phyloP scores from a whole-genome alignment of 2,329 filamentous ascomycete species.

The Alternaria incomplexa region DNA sequence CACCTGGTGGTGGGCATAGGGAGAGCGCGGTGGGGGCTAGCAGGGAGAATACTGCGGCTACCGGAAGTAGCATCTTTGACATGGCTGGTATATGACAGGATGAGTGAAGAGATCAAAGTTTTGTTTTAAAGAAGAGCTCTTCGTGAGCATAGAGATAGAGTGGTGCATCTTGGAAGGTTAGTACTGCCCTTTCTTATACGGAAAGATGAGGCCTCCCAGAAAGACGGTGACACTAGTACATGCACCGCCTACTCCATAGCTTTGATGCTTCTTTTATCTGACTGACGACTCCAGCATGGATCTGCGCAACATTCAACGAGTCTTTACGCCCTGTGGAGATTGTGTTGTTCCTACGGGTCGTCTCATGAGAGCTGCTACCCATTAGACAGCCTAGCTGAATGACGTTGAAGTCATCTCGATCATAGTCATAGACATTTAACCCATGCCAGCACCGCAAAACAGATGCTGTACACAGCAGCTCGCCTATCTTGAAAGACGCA shows the following conservation, averaged over 20 bases:
- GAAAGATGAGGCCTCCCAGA: background rate
- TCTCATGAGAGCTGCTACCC: background rate
- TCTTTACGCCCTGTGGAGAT: background rate
- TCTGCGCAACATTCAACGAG: background rate
- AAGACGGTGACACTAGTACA: background rate
- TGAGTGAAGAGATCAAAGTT: background rate
- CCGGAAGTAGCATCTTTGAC: background rate
- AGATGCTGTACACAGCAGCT: background rate
- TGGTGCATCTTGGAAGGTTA: background rate
- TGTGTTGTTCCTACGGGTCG: background rate
- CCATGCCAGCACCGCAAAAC: background rate
- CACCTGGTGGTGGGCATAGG: constrained; percentile 32
- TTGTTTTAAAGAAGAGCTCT: background rate
- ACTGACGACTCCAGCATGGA: background rate
- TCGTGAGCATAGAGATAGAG: background rate
- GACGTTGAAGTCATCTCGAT: background rate
- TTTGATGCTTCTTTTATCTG: background rate
- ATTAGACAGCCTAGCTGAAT: background rate
- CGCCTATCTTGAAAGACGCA: background rate
- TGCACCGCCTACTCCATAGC: background rate
- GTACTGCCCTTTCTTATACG: background rate
- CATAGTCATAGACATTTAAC: background rate
- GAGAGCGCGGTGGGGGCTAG: background rate
- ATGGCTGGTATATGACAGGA: background rate
- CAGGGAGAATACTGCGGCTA: background rate